phyloP scores from a whole-genome alignment of 2,329 filamentous ascomycete genomes.

The Aspergillus alliaceus region DNA sequence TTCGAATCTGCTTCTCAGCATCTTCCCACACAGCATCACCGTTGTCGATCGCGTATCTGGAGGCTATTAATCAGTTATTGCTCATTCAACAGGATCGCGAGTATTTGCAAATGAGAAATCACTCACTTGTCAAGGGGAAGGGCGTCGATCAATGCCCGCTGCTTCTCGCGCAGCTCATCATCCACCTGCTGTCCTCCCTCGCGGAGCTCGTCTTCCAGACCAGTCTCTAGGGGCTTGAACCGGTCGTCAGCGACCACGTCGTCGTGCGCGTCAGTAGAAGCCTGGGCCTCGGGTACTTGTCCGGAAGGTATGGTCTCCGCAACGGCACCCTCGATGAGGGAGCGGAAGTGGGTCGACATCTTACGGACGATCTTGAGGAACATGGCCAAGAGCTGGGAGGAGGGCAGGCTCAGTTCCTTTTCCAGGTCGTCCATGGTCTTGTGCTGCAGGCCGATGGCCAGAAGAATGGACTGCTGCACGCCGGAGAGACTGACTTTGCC shows the following conservation, averaged over 20 bases:
- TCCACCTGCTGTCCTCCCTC: constrained; percentile 79
- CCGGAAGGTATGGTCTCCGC: constrained; percentile 64
- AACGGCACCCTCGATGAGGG: constrained; percentile 71
- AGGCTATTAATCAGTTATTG: constrained; percentile 42
- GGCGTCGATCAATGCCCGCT: constrained; percentile 85
- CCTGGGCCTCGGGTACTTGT: constrained; percentile 37
- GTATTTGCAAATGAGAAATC: constrained; percentile 5
- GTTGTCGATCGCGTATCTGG: constrained; percentile 48
- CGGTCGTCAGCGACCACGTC: constrained; percentile 61
- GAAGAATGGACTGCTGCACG: constrained; percentile 82
- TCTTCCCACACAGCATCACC: constrained; percentile 55
- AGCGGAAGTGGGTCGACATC: constrained; percentile 74
- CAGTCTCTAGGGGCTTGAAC: constrained; percentile 69
- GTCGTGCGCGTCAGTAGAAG: constrained; percentile 64
- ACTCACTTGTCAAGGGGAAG: constrained; percentile 82
- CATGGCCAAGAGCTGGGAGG: constrained; percentile 86
- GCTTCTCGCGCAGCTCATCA: constrained; percentile 70
- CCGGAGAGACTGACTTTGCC: constrained; percentile 68
- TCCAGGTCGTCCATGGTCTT: constrained; percentile 82
- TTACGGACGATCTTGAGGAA: constrained; percentile 96
- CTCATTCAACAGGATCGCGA: constrained; percentile 22
- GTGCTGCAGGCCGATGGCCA: constrained; percentile 87
- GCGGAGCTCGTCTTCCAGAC: constrained; percentile 77
- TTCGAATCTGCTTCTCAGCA: constrained; percentile 71
- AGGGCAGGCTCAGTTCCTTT: constrained; percentile 71